phyloP scores from a whole-genome alignment of 208 protist genomes.

The Leishmania arabica region DNA sequence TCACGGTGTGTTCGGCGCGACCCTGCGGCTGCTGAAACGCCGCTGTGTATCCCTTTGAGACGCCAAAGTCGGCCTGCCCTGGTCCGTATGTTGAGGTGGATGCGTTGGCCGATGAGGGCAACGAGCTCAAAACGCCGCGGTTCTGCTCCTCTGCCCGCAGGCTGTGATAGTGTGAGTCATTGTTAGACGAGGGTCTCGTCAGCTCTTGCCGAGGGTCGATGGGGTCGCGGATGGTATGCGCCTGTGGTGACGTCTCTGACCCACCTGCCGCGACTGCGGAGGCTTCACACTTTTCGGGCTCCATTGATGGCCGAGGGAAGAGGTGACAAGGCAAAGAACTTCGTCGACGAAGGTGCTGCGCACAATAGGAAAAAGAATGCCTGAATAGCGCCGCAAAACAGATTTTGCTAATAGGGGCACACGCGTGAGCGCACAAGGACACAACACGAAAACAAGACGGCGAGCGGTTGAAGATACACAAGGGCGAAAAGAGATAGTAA shows the following conservation, averaged over 20 bases:
- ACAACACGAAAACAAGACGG: neutral
- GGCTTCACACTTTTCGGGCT: neutral
- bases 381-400: neutral
- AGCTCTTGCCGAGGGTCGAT: slow-evolving; percentile 4
- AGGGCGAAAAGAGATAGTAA: too few relatives aligned
- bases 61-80: neutral
- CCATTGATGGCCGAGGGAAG: neutral
- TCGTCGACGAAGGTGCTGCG: neutral
- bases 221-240: slow-evolving; percentile 6
- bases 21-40: neutral
- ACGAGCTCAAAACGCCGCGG: neutral
- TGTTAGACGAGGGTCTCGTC: slow-evolving; percentile 4
- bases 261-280: neutral
- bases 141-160: slow-evolving; percentile 17
- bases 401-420: neutral
- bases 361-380: neutral
- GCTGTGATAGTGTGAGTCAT: neutral
- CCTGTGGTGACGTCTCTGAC: neutral
- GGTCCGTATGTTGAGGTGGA: neutral
- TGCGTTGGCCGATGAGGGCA: neutral
- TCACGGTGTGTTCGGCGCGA: neutral
- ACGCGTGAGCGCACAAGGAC: neutral
- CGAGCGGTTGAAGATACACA: neutral
- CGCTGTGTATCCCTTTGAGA: neutral
- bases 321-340: neutral